A percentile compares a stretch with the other conserved stretches of the same genome.
Conservation (phyloP, 2,329 filamentous ascomycete species). For the Elsinoe batatas region DNA sequence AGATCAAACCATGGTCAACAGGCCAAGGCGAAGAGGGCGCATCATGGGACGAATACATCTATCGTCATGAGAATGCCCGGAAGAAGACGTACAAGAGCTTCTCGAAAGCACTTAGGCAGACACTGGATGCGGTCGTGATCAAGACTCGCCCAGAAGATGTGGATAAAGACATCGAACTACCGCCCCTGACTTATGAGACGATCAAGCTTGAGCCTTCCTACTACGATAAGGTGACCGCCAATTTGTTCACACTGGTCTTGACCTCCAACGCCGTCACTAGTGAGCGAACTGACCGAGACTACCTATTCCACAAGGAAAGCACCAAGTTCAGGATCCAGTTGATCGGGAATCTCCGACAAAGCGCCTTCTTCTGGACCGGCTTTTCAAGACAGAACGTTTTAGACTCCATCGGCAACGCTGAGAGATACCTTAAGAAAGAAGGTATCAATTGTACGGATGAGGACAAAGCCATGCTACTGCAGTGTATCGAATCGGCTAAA, state of each 20-base stretch:
- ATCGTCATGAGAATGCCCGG: constrained; percentile 38
- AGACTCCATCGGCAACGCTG: constrained; percentile 55
- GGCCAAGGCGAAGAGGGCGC: constrained; percentile 48
- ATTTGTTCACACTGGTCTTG: constrained; percentile 75
- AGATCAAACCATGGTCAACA: constrained; percentile 65
- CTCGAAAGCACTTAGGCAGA: constrained; percentile 52
- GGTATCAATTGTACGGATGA: constrained; percentile 48
- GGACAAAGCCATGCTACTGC: constrained; percentile 51
- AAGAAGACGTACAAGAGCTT: constrained; percentile 45
- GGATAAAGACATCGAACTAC: constrained; percentile 52
- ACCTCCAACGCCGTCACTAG: constrained; percentile 83
- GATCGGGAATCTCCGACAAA: constrained; percentile 69
- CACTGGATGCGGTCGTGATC: constrained; percentile 70
- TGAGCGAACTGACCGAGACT: constrained; percentile 72
- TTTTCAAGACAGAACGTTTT: constrained; percentile 55
- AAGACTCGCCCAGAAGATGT: constrained; percentile 69
- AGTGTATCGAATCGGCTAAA: constrained; percentile 58
- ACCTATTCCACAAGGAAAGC: constrained; percentile 76
- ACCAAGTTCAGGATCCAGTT: constrained; percentile 55
- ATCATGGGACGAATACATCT: constrained; percentile 65
- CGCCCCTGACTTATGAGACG: constrained; percentile 60
- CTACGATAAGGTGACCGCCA: constrained; percentile 73
- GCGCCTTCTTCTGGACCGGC: constrained; percentile 79
- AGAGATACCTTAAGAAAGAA: constrained; percentile 56
- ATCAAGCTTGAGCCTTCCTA: constrained; percentile 70